A percentile compares a stretch with the other conserved stretches of the same genome.
phyloP scores from a whole-genome alignment of 2,329 filamentous ascomycete species.

The Pyrenophora graminea region DNA sequence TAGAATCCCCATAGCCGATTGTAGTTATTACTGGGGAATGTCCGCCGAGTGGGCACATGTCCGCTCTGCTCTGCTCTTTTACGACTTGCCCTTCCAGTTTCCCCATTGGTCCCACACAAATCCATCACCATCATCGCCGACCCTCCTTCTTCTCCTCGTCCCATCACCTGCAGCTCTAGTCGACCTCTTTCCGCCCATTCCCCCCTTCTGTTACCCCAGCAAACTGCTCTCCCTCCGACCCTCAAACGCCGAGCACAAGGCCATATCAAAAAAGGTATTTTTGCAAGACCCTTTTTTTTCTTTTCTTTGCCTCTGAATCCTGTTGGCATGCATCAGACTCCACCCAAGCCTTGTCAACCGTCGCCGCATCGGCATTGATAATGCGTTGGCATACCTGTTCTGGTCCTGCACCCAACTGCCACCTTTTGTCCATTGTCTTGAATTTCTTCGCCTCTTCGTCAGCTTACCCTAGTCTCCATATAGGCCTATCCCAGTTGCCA shows the following conservation, averaged over 20 bases:
- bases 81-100: slow-evolving; percentile 38
- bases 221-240: background rate
- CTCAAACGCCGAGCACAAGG: background rate
- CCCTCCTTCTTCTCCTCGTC: slow-evolving; percentile 21
- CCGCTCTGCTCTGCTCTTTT: slow-evolving; percentile 36
- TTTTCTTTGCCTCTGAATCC: slow-evolving; percentile 13
- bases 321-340: slow-evolving; percentile 1
- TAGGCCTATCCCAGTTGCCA: slow-evolving; percentile 33
- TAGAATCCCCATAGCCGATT: slow-evolving; percentile 41
- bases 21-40: slow-evolving; percentile 47
- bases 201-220: slow-evolving; percentile 3
- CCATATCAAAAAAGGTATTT: slow-evolving; percentile 33
- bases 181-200: slow-evolving; percentile 8
- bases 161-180: slow-evolving; percentile 21
- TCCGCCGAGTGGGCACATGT: slow-evolving; percentile 40
- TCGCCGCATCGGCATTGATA: slow-evolving; percentile 1
- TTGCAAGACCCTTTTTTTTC: slow-evolving; percentile 19
- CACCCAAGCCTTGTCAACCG: background rate
- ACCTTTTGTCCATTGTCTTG: slow-evolving; percentile 20
- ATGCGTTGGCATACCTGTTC: slow-evolving; percentile 20
- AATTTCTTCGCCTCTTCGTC: slow-evolving; percentile 28
- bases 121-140: slow-evolving; percentile 23
- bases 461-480: slow-evolving; percentile 41
- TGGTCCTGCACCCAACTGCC: slow-evolving; percentile 2
- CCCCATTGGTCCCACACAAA: slow-evolving; percentile 32